These are phyloP conservation scores for Trichophyton verrucosum DNA, from an alignment of 2,329 filamentous ascomycete species.

Conservation along the genomic window DNA sequence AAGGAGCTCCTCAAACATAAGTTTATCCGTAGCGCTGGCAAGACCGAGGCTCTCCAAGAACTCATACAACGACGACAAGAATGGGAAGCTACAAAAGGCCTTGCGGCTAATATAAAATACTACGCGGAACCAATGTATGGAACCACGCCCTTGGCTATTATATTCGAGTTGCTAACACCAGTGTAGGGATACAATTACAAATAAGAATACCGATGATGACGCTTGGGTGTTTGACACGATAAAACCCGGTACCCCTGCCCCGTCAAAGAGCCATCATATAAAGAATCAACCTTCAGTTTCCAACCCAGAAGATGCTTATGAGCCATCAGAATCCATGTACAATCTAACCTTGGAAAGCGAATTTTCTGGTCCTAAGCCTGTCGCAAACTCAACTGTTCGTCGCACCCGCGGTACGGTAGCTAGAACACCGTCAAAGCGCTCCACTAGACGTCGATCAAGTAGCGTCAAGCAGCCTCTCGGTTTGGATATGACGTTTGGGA, in stretches of 20 bases:
- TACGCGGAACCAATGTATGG: constrained; percentile 77
- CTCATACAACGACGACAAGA: constrained; percentile 68
- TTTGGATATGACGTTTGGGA: constrained; percentile 85
- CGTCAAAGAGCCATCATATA: constrained; percentile 41
- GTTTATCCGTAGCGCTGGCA: constrained; percentile 78
- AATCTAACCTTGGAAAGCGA: constrained; percentile 30
- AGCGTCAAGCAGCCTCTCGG: constrained; percentile 65
- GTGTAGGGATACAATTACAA: constrained; percentile 47
- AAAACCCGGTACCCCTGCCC: constrained; percentile 53
- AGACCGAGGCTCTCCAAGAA: constrained; percentile 76
- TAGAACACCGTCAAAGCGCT: constrained; percentile 32
- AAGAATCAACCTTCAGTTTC: constrained; percentile 35
- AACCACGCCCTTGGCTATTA: background rate
- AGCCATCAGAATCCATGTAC: constrained; percentile 29
- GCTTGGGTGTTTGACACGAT: constrained; percentile 96
- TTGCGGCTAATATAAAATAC: constrained; percentile 61
- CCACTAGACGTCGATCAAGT: constrained; percentile 33
- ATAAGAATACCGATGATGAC: constrained; percentile 56
- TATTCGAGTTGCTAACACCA: background rate
- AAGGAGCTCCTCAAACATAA: constrained; percentile 78
- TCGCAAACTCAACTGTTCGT: constrained; percentile 47
- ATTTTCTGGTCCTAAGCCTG: constrained; percentile 38
- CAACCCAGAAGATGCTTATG: constrained; percentile 22
- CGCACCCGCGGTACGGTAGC: constrained; percentile 38
- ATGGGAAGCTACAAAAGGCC: constrained; percentile 62